Evolutionary conservation across 176 grass and related monocot species (phyloP).

Genomic region (Chloris gayana): DNA sequence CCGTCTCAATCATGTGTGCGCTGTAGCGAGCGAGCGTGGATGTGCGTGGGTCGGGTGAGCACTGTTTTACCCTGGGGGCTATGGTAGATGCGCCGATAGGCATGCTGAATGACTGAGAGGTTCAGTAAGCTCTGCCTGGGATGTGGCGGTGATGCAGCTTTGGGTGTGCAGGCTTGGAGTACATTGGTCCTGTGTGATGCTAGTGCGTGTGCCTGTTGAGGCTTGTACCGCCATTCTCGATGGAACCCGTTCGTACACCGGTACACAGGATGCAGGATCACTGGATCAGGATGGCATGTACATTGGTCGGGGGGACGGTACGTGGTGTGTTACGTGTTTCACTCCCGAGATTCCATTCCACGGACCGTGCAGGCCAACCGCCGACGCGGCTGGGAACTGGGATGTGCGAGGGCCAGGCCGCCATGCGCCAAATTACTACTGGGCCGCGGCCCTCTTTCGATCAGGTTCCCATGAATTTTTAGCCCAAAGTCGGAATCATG

Average conservation of each 20-base stretch:
- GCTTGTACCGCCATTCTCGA: background rate
- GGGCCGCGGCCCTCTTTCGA: background rate
- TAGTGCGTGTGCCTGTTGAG: background rate
- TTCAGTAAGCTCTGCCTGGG: background rate
- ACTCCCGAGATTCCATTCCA: no score
- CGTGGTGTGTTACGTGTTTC: no score
- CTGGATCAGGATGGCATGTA: background rate
- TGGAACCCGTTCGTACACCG: background rate
- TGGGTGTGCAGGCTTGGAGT: background rate
- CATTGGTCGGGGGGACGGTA: background rate
- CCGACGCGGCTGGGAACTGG: no score
- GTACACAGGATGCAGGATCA: no score
- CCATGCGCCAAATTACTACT: background rate
- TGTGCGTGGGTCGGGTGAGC: background rate
- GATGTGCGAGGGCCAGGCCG: no score
- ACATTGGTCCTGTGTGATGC: background rate
- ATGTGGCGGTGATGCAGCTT: background rate
- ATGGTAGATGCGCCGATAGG: background rate
- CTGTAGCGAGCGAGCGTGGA: background rate
- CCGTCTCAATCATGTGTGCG: constrained; percentile 31
- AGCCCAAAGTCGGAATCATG: background rate
- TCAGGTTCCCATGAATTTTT: no score
- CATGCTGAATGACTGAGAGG: background rate
- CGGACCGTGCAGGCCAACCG: no score
- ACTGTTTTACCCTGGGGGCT: background rate